These are phyloP conservation scores for Amylocarpus encephaloides DNA, from an alignment of 2,329 filamentous ascomycete species.

Conservation along the genomic window DNA sequence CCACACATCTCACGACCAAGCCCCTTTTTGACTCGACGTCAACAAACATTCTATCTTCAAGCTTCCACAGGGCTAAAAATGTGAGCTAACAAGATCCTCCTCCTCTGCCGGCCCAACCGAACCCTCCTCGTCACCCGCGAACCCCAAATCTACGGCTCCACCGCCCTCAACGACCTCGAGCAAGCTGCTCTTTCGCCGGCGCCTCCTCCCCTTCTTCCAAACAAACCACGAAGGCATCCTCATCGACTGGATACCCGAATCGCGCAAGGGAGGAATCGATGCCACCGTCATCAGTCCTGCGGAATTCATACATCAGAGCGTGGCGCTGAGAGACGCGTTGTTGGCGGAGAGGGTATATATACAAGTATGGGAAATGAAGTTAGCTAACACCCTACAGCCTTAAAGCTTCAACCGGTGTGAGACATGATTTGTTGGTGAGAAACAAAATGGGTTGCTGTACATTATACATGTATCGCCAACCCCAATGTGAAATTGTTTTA, in stretches of 20 bases:
- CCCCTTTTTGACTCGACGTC: background rate
- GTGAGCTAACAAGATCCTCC: constrained; percentile 48
- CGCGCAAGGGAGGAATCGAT: constrained; percentile 49
- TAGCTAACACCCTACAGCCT: too few species aligned
- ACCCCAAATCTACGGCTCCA: constrained; percentile 65
- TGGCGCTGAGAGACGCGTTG: constrained; percentile 69
- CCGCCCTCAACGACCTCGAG: constrained; percentile 58
- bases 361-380: constrained; percentile 72
- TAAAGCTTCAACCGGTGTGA: too few species aligned
- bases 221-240: constrained; percentile 66
- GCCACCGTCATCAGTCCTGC: constrained; percentile 72
- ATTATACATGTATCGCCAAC: background rate
- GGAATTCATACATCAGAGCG: constrained; percentile 69
- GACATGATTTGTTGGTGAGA: too few species aligned
- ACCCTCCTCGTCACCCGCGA: constrained; percentile 73
- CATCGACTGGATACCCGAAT: constrained; percentile 49
- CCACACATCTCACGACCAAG: background rate
- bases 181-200: constrained; percentile 19
- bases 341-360: constrained; percentile 60
- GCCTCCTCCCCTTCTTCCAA: constrained; percentile 54
- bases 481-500: background rate
- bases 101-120: constrained; percentile 79
- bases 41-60: background rate
- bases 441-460: too few species aligned
- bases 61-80: constrained; percentile 17